Conservation (phyloP, 2,329 filamentous ascomycete genomes). For the Neopestalotiopsis rosae region DNA sequence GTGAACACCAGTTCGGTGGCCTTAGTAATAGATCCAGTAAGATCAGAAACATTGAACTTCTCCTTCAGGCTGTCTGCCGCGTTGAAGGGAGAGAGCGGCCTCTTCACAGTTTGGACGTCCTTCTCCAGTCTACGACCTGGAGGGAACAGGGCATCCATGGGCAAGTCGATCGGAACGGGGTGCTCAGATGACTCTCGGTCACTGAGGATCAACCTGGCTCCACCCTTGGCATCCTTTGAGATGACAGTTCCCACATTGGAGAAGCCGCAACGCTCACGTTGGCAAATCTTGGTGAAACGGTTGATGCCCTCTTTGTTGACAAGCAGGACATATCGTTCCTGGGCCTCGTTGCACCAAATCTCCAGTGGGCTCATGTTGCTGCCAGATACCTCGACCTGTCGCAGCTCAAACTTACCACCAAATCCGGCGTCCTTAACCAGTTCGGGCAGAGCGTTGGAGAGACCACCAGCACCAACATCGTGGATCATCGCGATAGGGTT, state of each 20-base stretch:
- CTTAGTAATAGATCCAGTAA: conserved; percentile 52
- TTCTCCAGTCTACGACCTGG: conserved; percentile 19
- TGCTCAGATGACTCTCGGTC: conserved; percentile 27
- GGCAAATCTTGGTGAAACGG: conserved; percentile 71
- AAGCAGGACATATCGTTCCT: conserved; percentile 93
- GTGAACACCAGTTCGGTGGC: conserved; percentile 83
- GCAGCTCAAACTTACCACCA: conserved; percentile 91
- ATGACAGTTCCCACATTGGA: conserved; percentile 86
- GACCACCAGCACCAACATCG: conserved; percentile 92
- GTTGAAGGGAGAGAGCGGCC: conserved; percentile 62
- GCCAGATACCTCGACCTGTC: conserved; percentile 90
- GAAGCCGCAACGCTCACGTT: conserved; percentile 86
- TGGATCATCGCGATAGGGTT: conserved; percentile 98
- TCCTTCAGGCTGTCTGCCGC: conserved; percentile 65
- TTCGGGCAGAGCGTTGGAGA: conserved; percentile 77
- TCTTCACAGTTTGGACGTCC: conserved; percentile 26
- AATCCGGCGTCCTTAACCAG: conserved; percentile 80
- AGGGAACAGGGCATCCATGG: conserved; percentile 24
- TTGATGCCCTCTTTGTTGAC: conserved; percentile 83
- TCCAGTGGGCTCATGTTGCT: conserved; percentile 92
- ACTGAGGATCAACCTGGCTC: conserved; percentile 73
- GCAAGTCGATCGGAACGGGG: conserved; percentile 23
- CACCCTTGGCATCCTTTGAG: conserved; percentile 64
- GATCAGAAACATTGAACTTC: conserved; percentile 53
- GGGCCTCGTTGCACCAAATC: conserved; percentile 97